Conservation (phyloP, 345 rosid genomes). For the Populus simonii region DNA sequence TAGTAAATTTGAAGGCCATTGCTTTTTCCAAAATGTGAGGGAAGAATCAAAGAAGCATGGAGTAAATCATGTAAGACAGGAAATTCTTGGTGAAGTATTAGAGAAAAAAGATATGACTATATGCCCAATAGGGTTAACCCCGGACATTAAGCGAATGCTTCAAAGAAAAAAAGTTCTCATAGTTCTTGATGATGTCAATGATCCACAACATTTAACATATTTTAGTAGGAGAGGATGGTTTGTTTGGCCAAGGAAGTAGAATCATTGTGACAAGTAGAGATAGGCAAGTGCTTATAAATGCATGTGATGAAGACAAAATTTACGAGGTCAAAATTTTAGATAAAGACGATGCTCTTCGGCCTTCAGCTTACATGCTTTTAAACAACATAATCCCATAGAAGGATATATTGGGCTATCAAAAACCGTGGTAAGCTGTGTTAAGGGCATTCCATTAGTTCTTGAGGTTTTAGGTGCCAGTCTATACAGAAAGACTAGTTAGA, state of each 20-base stretch:
- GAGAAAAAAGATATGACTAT: background rate
- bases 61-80: background rate
- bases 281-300: background rate
- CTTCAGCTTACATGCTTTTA: constrained; percentile 9
- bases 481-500: too few species aligned
- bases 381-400: background rate
- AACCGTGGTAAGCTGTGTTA: too few species aligned
- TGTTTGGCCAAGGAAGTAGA: background rate
- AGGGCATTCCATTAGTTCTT: too few species aligned
- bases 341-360: background rate
- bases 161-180: background rate
- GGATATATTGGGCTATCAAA: too few species aligned
- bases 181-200: constrained; percentile 2
- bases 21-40: background rate
- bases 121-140: fast-evolving
- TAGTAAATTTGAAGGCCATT: background rate
- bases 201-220: background rate
- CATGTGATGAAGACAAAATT: background rate
- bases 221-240: background rate
- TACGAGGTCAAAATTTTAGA: background rate
- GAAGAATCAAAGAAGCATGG: background rate
- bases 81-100: background rate
- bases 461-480: too few species aligned
- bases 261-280: background rate
- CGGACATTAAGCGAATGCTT: background rate